Evolutionary conservation across 2,329 filamentous ascomycete species (phyloP).

Genomic region (Diaporthe humulicola): DNA sequence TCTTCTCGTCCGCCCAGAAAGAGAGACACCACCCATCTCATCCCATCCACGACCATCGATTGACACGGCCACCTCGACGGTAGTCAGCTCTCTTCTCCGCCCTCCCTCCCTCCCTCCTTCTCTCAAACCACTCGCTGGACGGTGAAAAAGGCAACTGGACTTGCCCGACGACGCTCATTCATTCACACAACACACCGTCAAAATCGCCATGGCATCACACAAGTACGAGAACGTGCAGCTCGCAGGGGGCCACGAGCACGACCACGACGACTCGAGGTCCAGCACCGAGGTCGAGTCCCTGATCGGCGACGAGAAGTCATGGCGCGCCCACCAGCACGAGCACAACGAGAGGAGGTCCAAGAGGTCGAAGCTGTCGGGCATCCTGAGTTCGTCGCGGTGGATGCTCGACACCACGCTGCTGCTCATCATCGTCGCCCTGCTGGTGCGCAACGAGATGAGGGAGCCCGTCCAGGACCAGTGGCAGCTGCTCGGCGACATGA

Average conservation of each 20-base stretch:
- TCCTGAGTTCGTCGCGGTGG: conserved; percentile 53
- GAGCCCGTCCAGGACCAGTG: conserved; percentile 43
- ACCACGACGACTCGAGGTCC: conserved; percentile 48
- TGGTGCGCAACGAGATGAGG: conserved; percentile 50
- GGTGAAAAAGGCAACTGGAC: conserved; percentile 33
- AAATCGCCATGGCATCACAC: conserved; percentile 34
- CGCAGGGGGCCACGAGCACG: conserved; percentile 45
- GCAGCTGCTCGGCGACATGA: conserved; percentile 54
- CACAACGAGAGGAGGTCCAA: conserved; percentile 43
- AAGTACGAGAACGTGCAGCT: conserved; percentile 50
- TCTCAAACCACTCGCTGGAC: conserved; percentile 31
- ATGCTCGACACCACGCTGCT: conserved; percentile 55
- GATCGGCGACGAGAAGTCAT: conserved; percentile 54
- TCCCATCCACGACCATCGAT: conserved; percentile 1
- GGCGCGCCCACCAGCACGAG: conserved; percentile 46
- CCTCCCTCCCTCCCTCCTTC: neutral
- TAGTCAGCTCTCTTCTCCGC: neutral
- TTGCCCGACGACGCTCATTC: conserved; percentile 25
- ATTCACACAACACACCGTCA: neutral
- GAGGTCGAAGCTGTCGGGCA: conserved; percentile 42
- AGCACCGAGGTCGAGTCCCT: conserved; percentile 58
- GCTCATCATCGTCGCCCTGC: conserved; percentile 52
- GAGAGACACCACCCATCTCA: neutral
- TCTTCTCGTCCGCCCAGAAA: neutral
- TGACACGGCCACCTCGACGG: conserved; percentile 13